Percentiles rank a stretch among this genome's conserved stretches.
phyloP scores from a whole-genome alignment of 495 filamentous ascomycete species.

The Penicillium maclennaniae region DNA sequence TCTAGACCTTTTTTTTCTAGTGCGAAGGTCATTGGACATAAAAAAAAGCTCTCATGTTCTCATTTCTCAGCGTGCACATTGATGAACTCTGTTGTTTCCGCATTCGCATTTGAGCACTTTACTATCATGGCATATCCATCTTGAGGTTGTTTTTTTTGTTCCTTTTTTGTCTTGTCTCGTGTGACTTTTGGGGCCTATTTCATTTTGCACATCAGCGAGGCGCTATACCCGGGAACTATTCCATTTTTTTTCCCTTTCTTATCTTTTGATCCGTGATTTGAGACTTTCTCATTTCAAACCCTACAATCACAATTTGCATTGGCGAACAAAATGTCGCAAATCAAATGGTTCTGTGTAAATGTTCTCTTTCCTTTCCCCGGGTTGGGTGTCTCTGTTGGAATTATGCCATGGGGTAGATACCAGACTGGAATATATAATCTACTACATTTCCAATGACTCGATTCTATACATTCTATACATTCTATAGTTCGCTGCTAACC shows the following conservation, averaged over 20 bases:
- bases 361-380: slow-evolving; percentile 16
- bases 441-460: neutral
- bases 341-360: slow-evolving; percentile 10
- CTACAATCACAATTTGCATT: neutral
- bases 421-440: slow-evolving; percentile 7
- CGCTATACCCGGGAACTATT: slow-evolving; percentile 37
- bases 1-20: neutral
- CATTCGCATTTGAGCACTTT: slow-evolving; percentile 3
- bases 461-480: neutral
- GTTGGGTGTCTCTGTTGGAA: slow-evolving; percentile 14
- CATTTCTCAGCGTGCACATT: slow-evolving; percentile 9
- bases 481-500: neutral
- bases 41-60: neutral
- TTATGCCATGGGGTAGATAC: slow-evolving; percentile 12
- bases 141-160: slow-evolving; percentile 6
- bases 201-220: slow-evolving; percentile 25
- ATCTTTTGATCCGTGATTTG: too few relatives aligned
- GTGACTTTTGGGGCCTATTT: too few relatives aligned
- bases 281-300: slow-evolving; percentile 7
- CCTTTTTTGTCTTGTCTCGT: neutral
- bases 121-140: slow-evolving; percentile 3
- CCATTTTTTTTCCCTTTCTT: too few relatives aligned
- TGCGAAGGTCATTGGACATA: neutral
- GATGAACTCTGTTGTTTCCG: neutral
- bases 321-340: neutral